Base-by-base conservation (phyloP, 257 asterid genomes). In the Solanum bulbocastanum region DNA sequence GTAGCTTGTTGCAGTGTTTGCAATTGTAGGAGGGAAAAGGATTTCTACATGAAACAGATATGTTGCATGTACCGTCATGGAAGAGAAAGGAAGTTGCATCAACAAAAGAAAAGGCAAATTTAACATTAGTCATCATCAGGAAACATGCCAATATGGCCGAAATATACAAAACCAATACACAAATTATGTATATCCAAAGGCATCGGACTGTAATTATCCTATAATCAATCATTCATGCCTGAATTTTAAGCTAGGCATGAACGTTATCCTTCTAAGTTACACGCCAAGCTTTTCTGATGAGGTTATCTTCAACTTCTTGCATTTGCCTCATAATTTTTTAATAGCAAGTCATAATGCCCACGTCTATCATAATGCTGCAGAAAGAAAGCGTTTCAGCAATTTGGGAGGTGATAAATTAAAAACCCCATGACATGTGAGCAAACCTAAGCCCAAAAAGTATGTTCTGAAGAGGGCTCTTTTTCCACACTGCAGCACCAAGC, bases 291-390 rank as follows among this genome's bases (percentile, higher is more conserved):
- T 49, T 27, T 82, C 32, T 18, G 4, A 6, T 2, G 81, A 3
- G 36, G 91, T 66, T 49, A 75, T n/a, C 88, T 89, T 91, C 85
- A 35, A 83, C 90, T 90, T 92, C 94, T 91, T 91, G 58, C 89
- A 36, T 42, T 42, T 42, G 46, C 14, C 46, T 42, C 46, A 10
- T 42, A 1, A 7, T 39, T 40, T 39, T 40, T 8, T 40, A 40
- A 8, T 8, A 40, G 44, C 44, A 40, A 40, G 44, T 40, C 44
- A 40, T 40, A 8, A 40, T 40, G 44, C 44, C 44, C 44, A 40
- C 12, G 4, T 9, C 44, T 40, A 40, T 9, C 44, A 40, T 9
- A 40, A 40, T 40, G 44, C 44, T 40, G 12, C 44, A 40, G 44
- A 40, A 40, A 40, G 46, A 40, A 40, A 40, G 46, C 12, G 46